Percentiles rank a stretch among this genome's conserved stretches.
phyloP scores from a whole-genome alignment of 257 asterid species.

The Rubia yunnanensis region DNA sequence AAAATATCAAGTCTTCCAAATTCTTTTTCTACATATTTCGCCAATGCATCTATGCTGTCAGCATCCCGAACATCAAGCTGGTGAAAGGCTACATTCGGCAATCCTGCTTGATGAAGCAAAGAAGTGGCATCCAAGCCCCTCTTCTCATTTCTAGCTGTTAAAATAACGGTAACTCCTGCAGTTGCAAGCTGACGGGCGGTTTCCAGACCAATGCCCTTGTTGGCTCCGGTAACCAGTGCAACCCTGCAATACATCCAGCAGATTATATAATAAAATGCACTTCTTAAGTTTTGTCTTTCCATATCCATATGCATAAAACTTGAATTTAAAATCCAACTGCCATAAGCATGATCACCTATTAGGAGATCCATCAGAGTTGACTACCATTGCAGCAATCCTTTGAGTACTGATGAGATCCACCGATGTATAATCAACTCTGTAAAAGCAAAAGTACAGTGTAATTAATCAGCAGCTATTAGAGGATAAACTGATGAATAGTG shows the following conservation, averaged over 20 bases:
- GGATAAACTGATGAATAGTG: neutral
- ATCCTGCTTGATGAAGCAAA: slow-evolving; percentile 43
- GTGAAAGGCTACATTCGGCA: slow-evolving; percentile 55
- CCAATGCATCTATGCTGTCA: slow-evolving; percentile 42
- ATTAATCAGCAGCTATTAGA: slow-evolving; percentile 3
- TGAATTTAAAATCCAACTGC: neutral
- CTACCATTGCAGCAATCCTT: slow-evolving; percentile 22
- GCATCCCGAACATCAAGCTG: slow-evolving; percentile 71
- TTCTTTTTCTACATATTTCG: slow-evolving; percentile 29
- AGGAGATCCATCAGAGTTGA: slow-evolving; percentile 14
- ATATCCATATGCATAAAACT: neutral
- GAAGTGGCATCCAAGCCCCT: slow-evolving; percentile 46
- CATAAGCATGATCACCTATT: slow-evolving; percentile 19
- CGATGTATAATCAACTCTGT: neutral
- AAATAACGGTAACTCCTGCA: slow-evolving; percentile 52
- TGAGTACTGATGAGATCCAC: neutral
- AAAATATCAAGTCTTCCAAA: slow-evolving; percentile 61
- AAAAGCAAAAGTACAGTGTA: neutral
- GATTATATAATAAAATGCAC: neutral
- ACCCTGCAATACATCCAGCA: slow-evolving; percentile 26
- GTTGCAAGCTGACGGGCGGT: slow-evolving; percentile 60
- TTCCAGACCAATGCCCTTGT: slow-evolving; percentile 80
- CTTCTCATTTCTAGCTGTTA: slow-evolving; percentile 56
- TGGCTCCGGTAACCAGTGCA: slow-evolving; percentile 84
- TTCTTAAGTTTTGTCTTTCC: neutral